Conservation (phyloP, 164 flowering plant species). For the Magnolia kwangsiensis region DNA sequence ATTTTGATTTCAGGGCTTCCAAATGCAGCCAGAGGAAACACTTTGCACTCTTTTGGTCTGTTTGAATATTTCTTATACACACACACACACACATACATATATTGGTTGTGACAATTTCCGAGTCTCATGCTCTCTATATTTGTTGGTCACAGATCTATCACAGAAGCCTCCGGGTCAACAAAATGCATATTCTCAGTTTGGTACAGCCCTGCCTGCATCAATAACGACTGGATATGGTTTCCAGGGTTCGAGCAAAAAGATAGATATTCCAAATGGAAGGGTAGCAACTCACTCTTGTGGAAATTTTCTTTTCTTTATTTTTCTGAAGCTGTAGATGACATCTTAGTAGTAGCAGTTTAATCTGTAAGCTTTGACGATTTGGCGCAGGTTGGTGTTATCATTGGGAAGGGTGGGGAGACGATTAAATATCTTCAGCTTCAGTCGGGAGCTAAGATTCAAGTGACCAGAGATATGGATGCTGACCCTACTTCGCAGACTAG, state of each 20-base stretch:
- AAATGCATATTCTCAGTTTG: too few relatives aligned
- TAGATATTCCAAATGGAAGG: slow-evolving; percentile 88
- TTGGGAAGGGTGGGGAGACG: slow-evolving; percentile 97
- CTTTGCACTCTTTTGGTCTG: too few relatives aligned
- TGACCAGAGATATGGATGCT: slow-evolving; percentile 89
- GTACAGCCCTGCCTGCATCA: too few relatives aligned
- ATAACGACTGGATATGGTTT: slow-evolving; percentile 34
- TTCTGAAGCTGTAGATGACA: background rate
- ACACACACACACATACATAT: too few relatives aligned
- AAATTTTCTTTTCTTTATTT: background rate
- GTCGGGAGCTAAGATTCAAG: slow-evolving; percentile 98
- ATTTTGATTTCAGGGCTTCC: too few relatives aligned
- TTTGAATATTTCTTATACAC: too few relatives aligned
- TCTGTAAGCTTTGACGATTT: background rate
- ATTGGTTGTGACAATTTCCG: too few relatives aligned
- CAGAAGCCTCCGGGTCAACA: slow-evolving; percentile 35
- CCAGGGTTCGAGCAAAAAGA: slow-evolving; percentile 75
- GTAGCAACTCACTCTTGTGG: background rate
- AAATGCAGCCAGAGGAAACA: too few relatives aligned
- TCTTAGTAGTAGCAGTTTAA: background rate
- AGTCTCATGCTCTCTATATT: too few relatives aligned
- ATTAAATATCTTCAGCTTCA: slow-evolving; percentile 87
- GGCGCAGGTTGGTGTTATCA: slow-evolving; percentile 83
- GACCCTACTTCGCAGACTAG: slow-evolving; percentile 69
- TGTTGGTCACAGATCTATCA: background rate